Evolutionary conservation across 306 rosid species (phyloP), one percentile per base, ranked within the genome.

Genomic region (Vigna trinervia): DNA sequence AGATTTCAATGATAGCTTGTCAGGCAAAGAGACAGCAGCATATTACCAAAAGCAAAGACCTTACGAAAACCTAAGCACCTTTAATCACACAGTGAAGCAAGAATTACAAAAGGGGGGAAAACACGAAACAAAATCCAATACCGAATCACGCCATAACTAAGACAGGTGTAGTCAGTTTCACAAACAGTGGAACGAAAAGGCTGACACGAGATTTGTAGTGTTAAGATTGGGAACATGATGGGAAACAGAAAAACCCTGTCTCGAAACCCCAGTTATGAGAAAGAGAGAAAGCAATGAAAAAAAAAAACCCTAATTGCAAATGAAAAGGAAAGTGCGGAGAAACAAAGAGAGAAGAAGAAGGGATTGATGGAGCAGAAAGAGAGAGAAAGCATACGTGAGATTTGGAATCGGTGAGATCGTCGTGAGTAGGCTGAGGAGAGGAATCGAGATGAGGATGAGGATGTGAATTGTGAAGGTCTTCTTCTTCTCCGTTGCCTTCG

Each of bases 401-500:
- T 87, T 91, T 95, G 79, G 94, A 85, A 76, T 89, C 97, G 73
- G 50, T 81, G 82, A 82, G 83, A 73, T 90, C 90, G 10, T 89
- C 87, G 23, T 86, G 87, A 65, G 82, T 77, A 15, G 80, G 82
- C 20, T 63, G 93, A 14, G 99, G 97, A 78, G 97, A 89, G 60
- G 82, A 77, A 59, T 75, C 93, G n/a, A 83, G 82, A 30, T 69
- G 90, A 56, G 64, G 43, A 2, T 26, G 59, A 82, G 8, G n/a
- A 28, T 66, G 63, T 80, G 71, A 53, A 50, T 80, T 64, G 74
- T 73, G 70, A 56, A 68, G 74, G n/a, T 87, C 90, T 12, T 71
- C 80, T 28, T 84, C 93, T 51, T 85, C 93, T 36, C 92, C 93
- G 76, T 92, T 89, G 0, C 85, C 91, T 75, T 89, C 93, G 87